These are phyloP conservation scores for Serendipita indica DNA, from an alignment of 768 basidiomycete genomes.

Conservation along the genomic window DNA sequence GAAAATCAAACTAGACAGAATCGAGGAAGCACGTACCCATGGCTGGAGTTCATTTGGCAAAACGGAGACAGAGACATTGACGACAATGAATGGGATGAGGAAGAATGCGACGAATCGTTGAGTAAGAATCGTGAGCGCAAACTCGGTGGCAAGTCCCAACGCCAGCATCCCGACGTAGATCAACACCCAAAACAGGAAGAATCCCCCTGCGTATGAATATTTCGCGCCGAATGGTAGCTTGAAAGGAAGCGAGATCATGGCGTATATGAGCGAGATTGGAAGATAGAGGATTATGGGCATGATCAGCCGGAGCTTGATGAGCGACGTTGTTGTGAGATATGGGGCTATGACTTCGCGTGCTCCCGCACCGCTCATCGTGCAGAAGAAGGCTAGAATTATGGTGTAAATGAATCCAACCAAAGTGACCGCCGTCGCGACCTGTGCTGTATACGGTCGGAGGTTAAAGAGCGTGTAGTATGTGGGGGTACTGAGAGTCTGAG, in stretches of 20 bases:
- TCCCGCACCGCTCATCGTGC: conserved; percentile 22
- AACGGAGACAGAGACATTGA: conserved; percentile 28
- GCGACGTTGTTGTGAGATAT: conserved; percentile 24
- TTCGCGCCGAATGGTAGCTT: conserved; percentile 29
- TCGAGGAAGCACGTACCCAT: conserved; percentile 5
- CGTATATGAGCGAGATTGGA: conserved; percentile 28
- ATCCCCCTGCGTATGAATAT: conserved; percentile 21
- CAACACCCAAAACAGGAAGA: conserved; percentile 27
- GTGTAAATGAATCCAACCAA: conserved; percentile 29
- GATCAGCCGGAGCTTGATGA: conserved; percentile 24
- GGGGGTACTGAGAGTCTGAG: conserved; percentile 25
- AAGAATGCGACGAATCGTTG: conserved; percentile 33
- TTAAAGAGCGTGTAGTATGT: conserved; percentile 26
- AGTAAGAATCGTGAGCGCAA: conserved; percentile 24
- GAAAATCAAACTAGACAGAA: not conserved
- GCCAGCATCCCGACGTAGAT: conserved; percentile 23
- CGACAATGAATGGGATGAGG: conserved; percentile 42
- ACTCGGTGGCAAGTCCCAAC: conserved; percentile 24
- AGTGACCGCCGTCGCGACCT: conserved; percentile 29
- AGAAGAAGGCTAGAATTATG: conserved; percentile 18
- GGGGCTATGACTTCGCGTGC: conserved; percentile 24
- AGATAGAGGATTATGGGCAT: conserved; percentile 26
- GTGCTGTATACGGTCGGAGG: conserved; percentile 26
- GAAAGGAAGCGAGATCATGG: conserved; percentile 32
- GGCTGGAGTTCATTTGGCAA: conserved; percentile 37